Conservation (phyloP, 2,329 filamentous ascomycete species). For the Botryotinia convoluta region DNA sequence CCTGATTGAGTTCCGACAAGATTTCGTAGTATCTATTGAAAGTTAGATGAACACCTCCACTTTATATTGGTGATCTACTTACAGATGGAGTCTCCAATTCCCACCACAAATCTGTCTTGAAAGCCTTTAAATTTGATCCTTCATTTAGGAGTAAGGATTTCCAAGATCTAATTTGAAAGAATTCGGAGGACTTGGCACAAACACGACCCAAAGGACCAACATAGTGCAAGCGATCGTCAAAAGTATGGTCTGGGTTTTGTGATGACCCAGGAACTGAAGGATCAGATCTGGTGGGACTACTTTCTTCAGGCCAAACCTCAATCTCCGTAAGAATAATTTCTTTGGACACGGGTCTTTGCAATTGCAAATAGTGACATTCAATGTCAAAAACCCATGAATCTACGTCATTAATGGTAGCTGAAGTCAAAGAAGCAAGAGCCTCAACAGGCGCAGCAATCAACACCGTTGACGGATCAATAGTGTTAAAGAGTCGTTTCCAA, state of each 20-base stretch:
- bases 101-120: conserved; percentile 66
- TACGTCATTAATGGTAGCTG: conserved; percentile 53
- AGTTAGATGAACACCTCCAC: conserved; percentile 15
- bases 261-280: not conserved
- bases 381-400: conserved; percentile 65
- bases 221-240: conserved; percentile 9
- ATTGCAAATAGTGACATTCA: conserved; percentile 57
- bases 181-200: conserved; percentile 8
- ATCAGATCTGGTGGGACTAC: not conserved
- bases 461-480: conserved; percentile 52
- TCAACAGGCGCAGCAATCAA: conserved; percentile 60
- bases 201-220: no score
- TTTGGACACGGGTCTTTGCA: conserved; percentile 36
- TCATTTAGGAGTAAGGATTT: conserved; percentile 67
- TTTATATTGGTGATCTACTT: conserved; percentile 18
- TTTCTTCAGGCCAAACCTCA: not conserved
- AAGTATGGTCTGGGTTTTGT: not conserved
- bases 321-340: not conserved
- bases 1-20: conserved; percentile 44
- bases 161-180: conserved; percentile 51
- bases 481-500: conserved; percentile 55
- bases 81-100: conserved; percentile 53
- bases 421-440: conserved; percentile 59
- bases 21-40: conserved; percentile 52
- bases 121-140: conserved; percentile 69